Percentiles rank a stretch among this genome's conserved stretches.
phyloP scores from a whole-genome alignment of 768 basidiomycete genomes.

The Phylloporus rhodoxanthus region DNA sequence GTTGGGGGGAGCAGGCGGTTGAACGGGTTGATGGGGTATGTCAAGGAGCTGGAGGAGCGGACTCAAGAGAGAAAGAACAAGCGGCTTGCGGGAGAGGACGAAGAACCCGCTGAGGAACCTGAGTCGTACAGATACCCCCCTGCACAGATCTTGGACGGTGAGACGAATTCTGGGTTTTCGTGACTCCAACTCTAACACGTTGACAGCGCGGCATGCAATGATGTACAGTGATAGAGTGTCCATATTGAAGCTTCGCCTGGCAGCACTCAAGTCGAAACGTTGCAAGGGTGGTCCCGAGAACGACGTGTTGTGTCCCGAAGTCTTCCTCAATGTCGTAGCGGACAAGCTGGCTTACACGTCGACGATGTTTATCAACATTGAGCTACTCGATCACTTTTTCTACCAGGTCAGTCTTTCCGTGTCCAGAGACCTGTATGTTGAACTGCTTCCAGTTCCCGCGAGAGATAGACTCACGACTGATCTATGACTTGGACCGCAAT shows the following conservation, averaged over 20 bases:
- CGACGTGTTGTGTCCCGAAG: conserved; percentile 90
- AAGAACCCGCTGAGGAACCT: conserved; percentile 36
- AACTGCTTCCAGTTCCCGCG: conserved; percentile 74
- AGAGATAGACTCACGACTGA: conserved; percentile 89
- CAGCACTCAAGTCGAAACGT: conserved; percentile 82
- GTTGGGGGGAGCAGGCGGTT: conserved; percentile 85
- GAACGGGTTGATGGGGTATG: conserved; percentile 70
- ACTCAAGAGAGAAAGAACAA: conserved; percentile 58
- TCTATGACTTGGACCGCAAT: conserved; percentile 87
- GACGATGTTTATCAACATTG: conserved; percentile 98
- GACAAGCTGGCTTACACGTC: conserved; percentile 95
- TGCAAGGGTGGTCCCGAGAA: conserved; percentile 85
- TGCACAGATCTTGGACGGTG: conserved; percentile 88
- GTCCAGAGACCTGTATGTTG: neutral
- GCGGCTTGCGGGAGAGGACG: conserved; percentile 38
- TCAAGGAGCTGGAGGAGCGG: conserved; percentile 73
- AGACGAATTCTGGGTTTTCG: conserved; percentile 19
- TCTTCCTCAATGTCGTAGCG: conserved; percentile 93
- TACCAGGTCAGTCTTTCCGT: conserved; percentile 67
- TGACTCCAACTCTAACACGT: conserved; percentile 4
- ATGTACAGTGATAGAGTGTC: conserved; percentile 76
- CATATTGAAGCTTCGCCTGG: conserved; percentile 80
- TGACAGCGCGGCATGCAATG: conserved; percentile 83
- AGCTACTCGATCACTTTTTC: conserved; percentile 96
- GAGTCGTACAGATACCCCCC: conserved; percentile 90